Conservation (phyloP, 768 basidiomycete species). For the Leucosporidium scottii region DNA sequence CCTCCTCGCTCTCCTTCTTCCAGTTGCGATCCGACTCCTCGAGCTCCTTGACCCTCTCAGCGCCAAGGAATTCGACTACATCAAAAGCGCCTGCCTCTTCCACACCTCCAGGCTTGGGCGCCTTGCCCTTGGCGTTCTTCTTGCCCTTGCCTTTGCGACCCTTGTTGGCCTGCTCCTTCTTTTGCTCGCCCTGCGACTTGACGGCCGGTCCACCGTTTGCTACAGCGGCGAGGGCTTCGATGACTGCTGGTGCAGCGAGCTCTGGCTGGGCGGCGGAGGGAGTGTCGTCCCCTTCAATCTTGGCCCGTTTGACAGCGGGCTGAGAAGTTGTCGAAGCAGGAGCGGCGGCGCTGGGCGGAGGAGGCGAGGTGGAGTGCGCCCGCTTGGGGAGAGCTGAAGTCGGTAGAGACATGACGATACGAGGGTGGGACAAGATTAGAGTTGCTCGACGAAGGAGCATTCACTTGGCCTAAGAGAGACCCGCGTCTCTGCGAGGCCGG, state of each 20-base stretch:
- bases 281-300: not conserved
- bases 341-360: not conserved
- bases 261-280: not conserved
- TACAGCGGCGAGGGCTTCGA: not conserved
- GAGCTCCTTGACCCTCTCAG: slow-evolving; percentile 49
- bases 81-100: slow-evolving; percentile 54
- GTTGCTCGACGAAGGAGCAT: too few relatives aligned
- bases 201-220: too few relatives aligned
- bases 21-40: slow-evolving; percentile 49
- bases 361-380: not conserved
- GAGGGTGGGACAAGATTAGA: too few relatives aligned
- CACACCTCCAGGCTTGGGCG: slow-evolving; percentile 30
- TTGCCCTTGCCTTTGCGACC: not conserved
- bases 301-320: not conserved
- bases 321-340: not conserved
- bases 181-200: not conserved
- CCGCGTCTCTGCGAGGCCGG: too few relatives aligned
- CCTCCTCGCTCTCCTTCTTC: slow-evolving; percentile 52
- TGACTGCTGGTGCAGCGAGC: not conserved
- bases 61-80: slow-evolving; percentile 59
- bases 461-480: too few relatives aligned
- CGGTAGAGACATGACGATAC: not conserved
- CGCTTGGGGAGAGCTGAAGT: not conserved
- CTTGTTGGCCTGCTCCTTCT: not conserved
- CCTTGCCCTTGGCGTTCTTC: slow-evolving; percentile 15